phyloP scores from a whole-genome alignment of 768 basidiomycete genomes.

The Suillus fuscotomentosus region DNA sequence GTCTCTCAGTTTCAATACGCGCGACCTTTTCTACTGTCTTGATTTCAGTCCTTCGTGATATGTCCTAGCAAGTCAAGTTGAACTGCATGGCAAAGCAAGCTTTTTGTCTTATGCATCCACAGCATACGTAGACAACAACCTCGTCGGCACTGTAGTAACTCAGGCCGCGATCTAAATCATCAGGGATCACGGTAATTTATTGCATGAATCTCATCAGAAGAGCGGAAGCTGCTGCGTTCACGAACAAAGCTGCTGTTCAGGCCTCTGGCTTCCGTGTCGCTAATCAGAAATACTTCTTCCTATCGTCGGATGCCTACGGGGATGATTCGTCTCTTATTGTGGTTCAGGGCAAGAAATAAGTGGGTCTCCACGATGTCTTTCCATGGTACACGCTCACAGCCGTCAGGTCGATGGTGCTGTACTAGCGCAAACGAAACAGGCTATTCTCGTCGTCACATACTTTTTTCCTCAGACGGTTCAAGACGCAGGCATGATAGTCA shows the following conservation, averaged over 20 bases:
- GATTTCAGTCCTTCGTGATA: constrained; percentile 22
- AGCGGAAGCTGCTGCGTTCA: constrained; percentile 39
- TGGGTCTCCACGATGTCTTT: constrained; percentile 36
- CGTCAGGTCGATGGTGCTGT: constrained; percentile 68
- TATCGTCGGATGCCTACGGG: constrained; percentile 34
- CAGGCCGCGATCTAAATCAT: constrained; percentile 57
- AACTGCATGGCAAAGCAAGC: constrained; percentile 32
- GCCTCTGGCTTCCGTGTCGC: constrained; percentile 61
- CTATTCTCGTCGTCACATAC: constrained; percentile 83
- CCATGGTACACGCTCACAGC: neutral
- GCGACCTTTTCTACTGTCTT: constrained; percentile 9
- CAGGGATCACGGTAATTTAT: constrained; percentile 14
- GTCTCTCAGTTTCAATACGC: constrained; percentile 4
- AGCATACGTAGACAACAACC: constrained; percentile 84
- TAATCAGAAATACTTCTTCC: constrained; percentile 74
- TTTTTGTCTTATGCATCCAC: constrained; percentile 1
- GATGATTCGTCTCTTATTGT: constrained; percentile 34
- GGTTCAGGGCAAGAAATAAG: constrained; percentile 77
- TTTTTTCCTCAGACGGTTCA: constrained; percentile 56
- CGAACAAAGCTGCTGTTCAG: constrained; percentile 38
- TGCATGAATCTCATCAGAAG: constrained; percentile 21
- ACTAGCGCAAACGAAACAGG: constrained; percentile 80
- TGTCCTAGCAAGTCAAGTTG: constrained; percentile 74
- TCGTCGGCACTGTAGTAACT: constrained; percentile 69
- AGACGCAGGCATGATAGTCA: constrained; percentile 66